Base-by-base conservation (phyloP, 2,329 filamentous ascomycete species). In the Cryphonectria radicalis region DNA sequence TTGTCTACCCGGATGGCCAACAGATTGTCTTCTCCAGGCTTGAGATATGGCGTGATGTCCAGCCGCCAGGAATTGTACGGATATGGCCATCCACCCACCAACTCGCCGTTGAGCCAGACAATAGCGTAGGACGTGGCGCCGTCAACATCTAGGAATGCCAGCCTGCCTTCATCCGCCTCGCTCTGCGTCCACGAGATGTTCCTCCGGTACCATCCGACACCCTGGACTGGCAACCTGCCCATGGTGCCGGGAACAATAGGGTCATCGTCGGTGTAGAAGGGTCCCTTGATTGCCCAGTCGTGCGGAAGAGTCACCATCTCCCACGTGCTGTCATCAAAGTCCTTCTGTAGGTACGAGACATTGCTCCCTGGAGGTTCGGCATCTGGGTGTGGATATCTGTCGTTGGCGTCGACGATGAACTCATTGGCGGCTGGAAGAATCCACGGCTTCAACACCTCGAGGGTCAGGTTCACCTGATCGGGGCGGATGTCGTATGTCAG, bases 1-100 rank as follows among this genome's bases (percentile, higher is more conserved):
- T 88, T 87, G 64, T 88, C 85, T 2, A 88, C 73, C 0, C 86
- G 83, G 53, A 88, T 85, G 1, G 86, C 86, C 0, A 88, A 77
- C 40, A 79, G 70, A 66, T 88, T 86, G 13, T 78, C 77, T 1
- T 75, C 72, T 10, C 80, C 81, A 0, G 74, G 68, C 66, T 78
- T 76, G 6, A 80, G 63, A 69, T 84, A 83, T 0, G 82, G 80
- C 0, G 85, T 87, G 8, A 88, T 79, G 68, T 87, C 83, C 1
- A 88, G 78, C 3, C 84, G 84, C 72, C 85, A 88, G 0, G 84
- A 86, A 72, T 83, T 83, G 73, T 87, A 87, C 0, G 82, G 82
- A 67, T 83, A 87, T 1, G 85, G 85, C 85, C 85, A 87, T 0
- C 85, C 85, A 4, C 85, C 85, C 19, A 86, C 82, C 2, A 87